phyloP scores from a whole-genome alignment of 495 filamentous ascomycete genomes.

The Aspergillus ostianus region DNA sequence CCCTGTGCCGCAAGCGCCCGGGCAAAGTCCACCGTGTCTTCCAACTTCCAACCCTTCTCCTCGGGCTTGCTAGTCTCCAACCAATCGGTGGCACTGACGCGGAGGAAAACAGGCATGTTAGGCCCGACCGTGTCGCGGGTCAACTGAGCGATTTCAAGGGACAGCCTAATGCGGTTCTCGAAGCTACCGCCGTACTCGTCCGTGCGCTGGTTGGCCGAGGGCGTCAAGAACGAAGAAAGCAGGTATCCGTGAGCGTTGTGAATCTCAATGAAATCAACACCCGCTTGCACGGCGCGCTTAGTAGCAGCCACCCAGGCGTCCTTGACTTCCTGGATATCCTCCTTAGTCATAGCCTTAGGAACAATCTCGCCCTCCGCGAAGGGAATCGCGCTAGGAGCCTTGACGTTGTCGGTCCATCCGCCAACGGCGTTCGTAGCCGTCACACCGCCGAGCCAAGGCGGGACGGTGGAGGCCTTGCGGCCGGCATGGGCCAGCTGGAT shows the following conservation, averaged over 20 bases:
- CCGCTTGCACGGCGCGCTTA: conserved; percentile 54
- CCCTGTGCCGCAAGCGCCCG: conserved; percentile 50
- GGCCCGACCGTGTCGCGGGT: conserved; percentile 54
- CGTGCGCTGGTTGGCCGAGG: conserved; percentile 56
- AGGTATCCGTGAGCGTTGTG: conserved; percentile 65
- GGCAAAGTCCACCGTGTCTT: conserved; percentile 56
- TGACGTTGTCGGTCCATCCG: conserved; percentile 62
- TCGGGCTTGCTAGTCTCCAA: conserved; percentile 44
- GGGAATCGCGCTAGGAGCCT: conserved; percentile 50
- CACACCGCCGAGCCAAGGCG: conserved; percentile 57
- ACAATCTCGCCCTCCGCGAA: conserved; percentile 48
- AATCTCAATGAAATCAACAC: conserved; percentile 58
- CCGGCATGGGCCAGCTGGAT: conserved; percentile 77
- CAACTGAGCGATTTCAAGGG: conserved; percentile 55
- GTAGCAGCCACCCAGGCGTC: conserved; percentile 52
- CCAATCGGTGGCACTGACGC: conserved; percentile 61
- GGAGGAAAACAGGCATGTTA: conserved; percentile 64
- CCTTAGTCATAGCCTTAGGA: conserved; percentile 51
- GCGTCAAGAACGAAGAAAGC: conserved; percentile 60
- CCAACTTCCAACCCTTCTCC: conserved; percentile 54
- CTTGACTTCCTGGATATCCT: conserved; percentile 59
- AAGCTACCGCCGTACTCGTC: conserved; percentile 64
- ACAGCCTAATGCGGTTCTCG: conserved; percentile 57
- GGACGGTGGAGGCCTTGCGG: conserved; percentile 66
- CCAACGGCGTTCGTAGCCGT: conserved; percentile 52